These are phyloP conservation scores for Euphorbia peplus DNA, from an alignment of 345 rosid genomes.

Conservation along the genomic window DNA sequence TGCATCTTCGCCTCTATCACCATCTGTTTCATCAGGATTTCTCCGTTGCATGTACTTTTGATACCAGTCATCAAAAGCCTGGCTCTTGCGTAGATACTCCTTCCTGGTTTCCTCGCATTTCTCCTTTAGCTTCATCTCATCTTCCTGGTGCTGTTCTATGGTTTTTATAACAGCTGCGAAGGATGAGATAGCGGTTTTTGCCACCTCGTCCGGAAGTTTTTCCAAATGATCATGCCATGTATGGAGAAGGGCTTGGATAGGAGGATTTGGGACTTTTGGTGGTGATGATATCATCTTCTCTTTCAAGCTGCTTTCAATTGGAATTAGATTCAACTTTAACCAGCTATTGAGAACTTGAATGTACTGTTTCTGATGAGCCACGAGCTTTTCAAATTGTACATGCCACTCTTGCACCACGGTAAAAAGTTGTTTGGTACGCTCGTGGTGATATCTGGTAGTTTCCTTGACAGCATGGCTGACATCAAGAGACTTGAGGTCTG, in stretches of 20 bases:
- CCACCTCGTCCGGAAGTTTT: slow-evolving; percentile 80
- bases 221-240: slow-evolving; percentile 69
- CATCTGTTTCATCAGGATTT: slow-evolving; percentile 44
- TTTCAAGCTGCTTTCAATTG: slow-evolving; percentile 36
- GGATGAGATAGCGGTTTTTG: slow-evolving; percentile 73
- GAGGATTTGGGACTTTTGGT: slow-evolving; percentile 63
- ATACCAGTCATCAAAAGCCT: slow-evolving; percentile 89
- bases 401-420: slow-evolving; percentile 68
- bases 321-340: slow-evolving; percentile 33
- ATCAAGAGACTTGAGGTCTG: slow-evolving; percentile 66
- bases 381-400: slow-evolving; percentile 62
- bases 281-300: slow-evolving; percentile 54
- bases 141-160: slow-evolving; percentile 71
- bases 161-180: slow-evolving; percentile 69
- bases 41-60: slow-evolving; percentile 61
- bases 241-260: slow-evolving; percentile 70
- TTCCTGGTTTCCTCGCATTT: slow-evolving; percentile 74
- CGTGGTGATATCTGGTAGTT: slow-evolving; percentile 76
- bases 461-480: slow-evolving; percentile 51
- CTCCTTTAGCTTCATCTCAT: slow-evolving; percentile 82
- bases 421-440: slow-evolving; percentile 61
- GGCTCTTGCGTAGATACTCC: slow-evolving; percentile 63
- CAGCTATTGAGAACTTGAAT: slow-evolving; percentile 44
- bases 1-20: slow-evolving; percentile 52
- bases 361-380: slow-evolving; percentile 70